Evolutionary conservation across 129 eudicot species (phyloP), one percentile per base, ranked within the genome.

Genomic region (Artemisia tridentata): DNA sequence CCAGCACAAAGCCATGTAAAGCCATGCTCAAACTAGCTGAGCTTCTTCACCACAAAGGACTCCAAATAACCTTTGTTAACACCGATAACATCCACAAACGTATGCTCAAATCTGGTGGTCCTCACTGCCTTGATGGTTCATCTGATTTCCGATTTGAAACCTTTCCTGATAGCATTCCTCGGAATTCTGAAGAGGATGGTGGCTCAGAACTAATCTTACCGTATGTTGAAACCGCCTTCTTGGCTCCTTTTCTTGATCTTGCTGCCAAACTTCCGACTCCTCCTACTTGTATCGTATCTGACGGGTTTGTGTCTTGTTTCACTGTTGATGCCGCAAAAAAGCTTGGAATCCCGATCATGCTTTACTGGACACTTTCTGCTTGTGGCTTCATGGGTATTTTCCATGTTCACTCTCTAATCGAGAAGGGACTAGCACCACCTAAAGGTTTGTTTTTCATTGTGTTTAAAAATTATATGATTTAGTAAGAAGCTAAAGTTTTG

Each of bases 1-100:
- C 69, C 69, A n/a, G 53, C 29, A 17, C 69, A 64, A 41, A 64
- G 69, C 29, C 69, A 64, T 51, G 19, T 64, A 7, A 64, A 16
- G 69, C 69, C 4, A 64, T 17, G 69, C 69, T 64, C 7, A 64
- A 64, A 64, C 69, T 64, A 64, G 69, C 69, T 16, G 52, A 16
- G 69, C 4, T 38, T n/a, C 69, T 64, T 11, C 69, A 64, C 69
- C 69, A 64, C 19, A 64, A 64, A 51, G 69, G 69, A 16, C 69
- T 64, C 52, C 52, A 64, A 43, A 41, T 64, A 34, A 64, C 69
- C 27, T 38, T 64, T 9, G 52, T 64, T 18, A 64, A 64, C 69
- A 64, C 69, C 10, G 69, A 64, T 9, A 8, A 38, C 29, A 43
- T 10, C 31, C 69, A 64, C 51, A 43, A 43, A n/a, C 69, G 51